Evolutionary conservation across 345 rosid species (phyloP), one percentile per base, ranked within the genome.

Genomic region (Anastatica hierochuntica): DNA sequence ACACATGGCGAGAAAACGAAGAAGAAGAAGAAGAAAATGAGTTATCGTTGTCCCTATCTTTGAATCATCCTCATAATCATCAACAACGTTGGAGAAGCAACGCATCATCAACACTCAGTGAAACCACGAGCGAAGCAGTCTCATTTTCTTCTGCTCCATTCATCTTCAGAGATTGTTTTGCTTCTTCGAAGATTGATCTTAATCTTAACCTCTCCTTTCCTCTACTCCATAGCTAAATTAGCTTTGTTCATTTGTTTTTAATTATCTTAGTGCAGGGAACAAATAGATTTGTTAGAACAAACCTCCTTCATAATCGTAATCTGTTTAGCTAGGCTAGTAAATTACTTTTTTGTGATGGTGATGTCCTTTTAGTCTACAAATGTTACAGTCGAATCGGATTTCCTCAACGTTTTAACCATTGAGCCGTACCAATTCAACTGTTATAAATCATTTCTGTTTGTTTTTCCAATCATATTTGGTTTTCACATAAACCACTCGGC

Each of bases 171-270:
- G 69, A 64, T 18, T 64, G 69, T 21, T 65, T 49, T 43, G 64
- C 41, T 57, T 65, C 70, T 35, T 51, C 70, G 0, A 66, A 66
- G 53, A 66, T 66, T 37, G 70, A 66, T 51, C 70, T 66, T 36
- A 58, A 51, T 37, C 64, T 58, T 52, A 66, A 66, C 43, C 70
- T 66, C 64, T 66, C 70, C 6, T 66, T 51, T 37, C 45, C 64
- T 58, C 37, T 58, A 36, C 60, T 58, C 21, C 60, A 16, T 29
- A 58, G 65, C 54, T 66, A 14, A 66, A n/a, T n/a, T n/a, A 43
- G 7, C 16, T n/a, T 20, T 29, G 7, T 29, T 51, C 15, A 19
- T 35, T 35, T n/a, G 1, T 50, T 35, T 35, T n/a, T 64, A 6
- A 31, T 3, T 1, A 6, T 16, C n/a, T n/a, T 56, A 64, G 56